Evolutionary conservation across 805 yeast species (phyloP), one percentile per base, ranked within the genome.

Genomic region (Soucietia sequanensis): DNA sequence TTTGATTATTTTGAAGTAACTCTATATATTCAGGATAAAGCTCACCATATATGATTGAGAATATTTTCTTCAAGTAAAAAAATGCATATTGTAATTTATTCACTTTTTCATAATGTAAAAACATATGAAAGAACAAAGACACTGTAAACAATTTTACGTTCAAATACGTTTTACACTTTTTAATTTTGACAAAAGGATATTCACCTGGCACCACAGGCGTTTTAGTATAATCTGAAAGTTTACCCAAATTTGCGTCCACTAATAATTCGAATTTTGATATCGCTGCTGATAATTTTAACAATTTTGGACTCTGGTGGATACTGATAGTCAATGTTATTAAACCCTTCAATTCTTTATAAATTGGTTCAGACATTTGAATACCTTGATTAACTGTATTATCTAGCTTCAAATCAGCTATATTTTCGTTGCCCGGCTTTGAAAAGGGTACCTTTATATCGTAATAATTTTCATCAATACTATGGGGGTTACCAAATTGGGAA

Each of bases 21-120:
- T 60, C 56, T 37, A 52, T 39, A 23, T 58, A 52, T 4, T 57
- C 48, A 11, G 68, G 64, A 3, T 59, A 27, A 11, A 70, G 45
- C 23, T 64, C 69, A 11, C 57, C 42, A 11, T 52, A 38, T 8
- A 48, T 19, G 4, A 46, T 47, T 1, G 66, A 28, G 19, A 56
- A 31, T 5, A 56, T 31, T 30, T 64, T 64, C 30, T 56, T 60
- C 24, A 65, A 35, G 39, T 60, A 67, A 31, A 56, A 58, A 37
- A 54, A 64, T 1, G 72, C 51, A 29, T 62, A 54, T 1, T 51
- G 52, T 1, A 43, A 19, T 16, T 64, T 50, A 0, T 44, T 37
- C 13, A 45, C 43, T 6, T 35, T 30, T 41, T 70, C 76, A 38
- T 67, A 74, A 40, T 67, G 65, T n/a, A 62, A 42, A 34, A 60